These are phyloP conservation scores for Hypoxylon trugodes DNA, from an alignment of 495 filamentous ascomycete species.

Conservation along the genomic window DNA sequence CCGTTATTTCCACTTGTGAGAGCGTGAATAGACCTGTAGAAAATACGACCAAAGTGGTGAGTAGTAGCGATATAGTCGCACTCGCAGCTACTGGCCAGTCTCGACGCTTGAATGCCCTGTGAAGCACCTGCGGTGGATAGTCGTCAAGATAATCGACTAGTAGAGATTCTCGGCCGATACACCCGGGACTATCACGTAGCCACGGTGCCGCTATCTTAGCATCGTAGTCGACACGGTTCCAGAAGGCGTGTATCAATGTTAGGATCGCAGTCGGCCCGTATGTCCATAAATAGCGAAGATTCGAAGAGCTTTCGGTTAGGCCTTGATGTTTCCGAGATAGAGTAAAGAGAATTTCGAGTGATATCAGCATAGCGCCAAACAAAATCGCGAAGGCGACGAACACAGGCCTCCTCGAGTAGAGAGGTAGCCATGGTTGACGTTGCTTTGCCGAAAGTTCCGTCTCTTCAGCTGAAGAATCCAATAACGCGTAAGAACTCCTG, in stretches of 20 bases:
- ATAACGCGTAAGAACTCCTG: neutral
- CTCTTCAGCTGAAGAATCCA: neutral
- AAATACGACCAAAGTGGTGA: slow-evolving; percentile 30
- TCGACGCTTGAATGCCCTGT: slow-evolving; percentile 17
- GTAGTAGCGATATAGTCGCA: slow-evolving; percentile 20
- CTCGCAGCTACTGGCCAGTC: slow-evolving; percentile 36
- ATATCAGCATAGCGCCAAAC: slow-evolving; percentile 1
- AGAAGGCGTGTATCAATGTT: slow-evolving; percentile 38
- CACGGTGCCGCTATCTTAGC: slow-evolving; percentile 44
- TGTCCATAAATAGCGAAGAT: slow-evolving; percentile 44
- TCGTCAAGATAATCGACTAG: slow-evolving; percentile 43
- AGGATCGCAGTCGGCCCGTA: slow-evolving; percentile 47
- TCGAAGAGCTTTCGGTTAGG: slow-evolving; percentile 1
- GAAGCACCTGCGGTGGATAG: neutral
- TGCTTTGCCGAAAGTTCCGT: neutral
- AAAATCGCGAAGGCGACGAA: neutral
- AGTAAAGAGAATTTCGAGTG: slow-evolving; percentile 24
- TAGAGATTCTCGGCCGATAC: slow-evolving; percentile 25
- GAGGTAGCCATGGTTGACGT: neutral
- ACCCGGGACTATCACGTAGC: slow-evolving; percentile 23
- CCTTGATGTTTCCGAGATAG: slow-evolving; percentile 25
- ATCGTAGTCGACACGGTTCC: slow-evolving; percentile 43
- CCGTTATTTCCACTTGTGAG: slow-evolving; percentile 10
- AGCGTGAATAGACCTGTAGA: slow-evolving; percentile 35
- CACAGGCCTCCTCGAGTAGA: neutral